phyloP scores from a whole-genome alignment of 2,329 filamentous ascomycete genomes.

The Rosellinia necatrix region DNA sequence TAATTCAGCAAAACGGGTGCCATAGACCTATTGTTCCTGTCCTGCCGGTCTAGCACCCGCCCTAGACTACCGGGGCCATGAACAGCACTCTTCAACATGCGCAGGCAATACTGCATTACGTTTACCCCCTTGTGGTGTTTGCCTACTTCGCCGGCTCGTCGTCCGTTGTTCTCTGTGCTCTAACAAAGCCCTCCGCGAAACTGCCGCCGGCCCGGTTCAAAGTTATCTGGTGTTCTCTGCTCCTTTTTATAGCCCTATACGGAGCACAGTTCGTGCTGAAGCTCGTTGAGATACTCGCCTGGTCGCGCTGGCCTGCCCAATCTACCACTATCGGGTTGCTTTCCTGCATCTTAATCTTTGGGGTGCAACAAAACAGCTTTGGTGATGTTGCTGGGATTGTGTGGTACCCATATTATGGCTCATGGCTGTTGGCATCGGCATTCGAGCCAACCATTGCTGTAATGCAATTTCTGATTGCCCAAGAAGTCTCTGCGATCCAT shows the following conservation, averaged over 20 bases:
- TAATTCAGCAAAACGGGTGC: conserved; percentile 1
- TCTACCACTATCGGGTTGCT: conserved; percentile 61
- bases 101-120: conserved; percentile 58
- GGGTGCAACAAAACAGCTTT: conserved; percentile 61
- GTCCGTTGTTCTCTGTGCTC: conserved; percentile 55
- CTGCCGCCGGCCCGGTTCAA: conserved; percentile 47
- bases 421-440: conserved; percentile 61
- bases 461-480: conserved; percentile 41
- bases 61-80: conserved; percentile 20
- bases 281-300: conserved; percentile 43
- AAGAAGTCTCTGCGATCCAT: conserved; percentile 19
- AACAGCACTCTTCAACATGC: conserved; percentile 32
- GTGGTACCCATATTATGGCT: conserved; percentile 68
- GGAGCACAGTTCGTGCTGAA: conserved; percentile 52
- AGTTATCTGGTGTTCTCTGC: conserved; percentile 50
- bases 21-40: background rate
- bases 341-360: conserved; percentile 67
- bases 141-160: conserved; percentile 60
- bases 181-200: conserved; percentile 51
- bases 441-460: conserved; percentile 57
- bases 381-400: conserved; percentile 54
- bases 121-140: conserved; percentile 61
- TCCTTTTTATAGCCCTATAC: conserved; percentile 52
- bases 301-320: conserved; percentile 47
- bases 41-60: background rate